Percentiles rank a stretch among this genome's conserved stretches.
Conservation (phyloP, 768 basidiomycete genomes). For the Boletus sp. region DNA sequence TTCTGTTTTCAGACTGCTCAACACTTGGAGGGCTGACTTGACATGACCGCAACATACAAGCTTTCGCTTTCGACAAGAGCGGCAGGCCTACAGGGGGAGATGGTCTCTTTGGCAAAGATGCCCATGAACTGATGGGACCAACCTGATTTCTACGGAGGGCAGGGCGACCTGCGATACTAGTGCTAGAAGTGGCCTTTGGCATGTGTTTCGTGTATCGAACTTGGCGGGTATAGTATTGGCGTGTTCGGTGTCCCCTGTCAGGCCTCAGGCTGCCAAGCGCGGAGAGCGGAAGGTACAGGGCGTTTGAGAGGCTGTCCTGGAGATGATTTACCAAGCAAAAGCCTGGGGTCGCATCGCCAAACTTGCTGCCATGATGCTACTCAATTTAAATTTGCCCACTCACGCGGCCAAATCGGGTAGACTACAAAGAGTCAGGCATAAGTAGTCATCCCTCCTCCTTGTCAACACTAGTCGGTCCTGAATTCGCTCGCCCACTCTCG, state of each 20-base stretch:
- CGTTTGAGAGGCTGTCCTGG: background rate
- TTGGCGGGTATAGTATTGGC: background rate
- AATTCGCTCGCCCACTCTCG: background rate
- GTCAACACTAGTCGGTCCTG: no score
- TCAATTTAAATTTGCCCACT: slow-evolving; percentile 9
- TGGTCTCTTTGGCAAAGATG: slow-evolving; percentile 8
- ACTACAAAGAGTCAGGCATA: background rate
- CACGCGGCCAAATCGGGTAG: slow-evolving; percentile 12
- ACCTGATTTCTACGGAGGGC: slow-evolving; percentile 81
- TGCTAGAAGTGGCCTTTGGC: slow-evolving; percentile 57
- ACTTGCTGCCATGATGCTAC: slow-evolving; percentile 8
- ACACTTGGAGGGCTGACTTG: background rate
- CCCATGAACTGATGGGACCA: slow-evolving; percentile 3
- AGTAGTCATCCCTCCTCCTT: background rate
- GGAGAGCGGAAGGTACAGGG: background rate
- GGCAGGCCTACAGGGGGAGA: slow-evolving; percentile 54
- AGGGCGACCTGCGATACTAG: slow-evolving; percentile 43
- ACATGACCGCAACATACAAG: slow-evolving; percentile 48
- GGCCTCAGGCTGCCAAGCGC: background rate
- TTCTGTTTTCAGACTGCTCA: slow-evolving; percentile 46
- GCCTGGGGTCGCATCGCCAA: background rate
- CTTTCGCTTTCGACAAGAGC: slow-evolving; percentile 80
- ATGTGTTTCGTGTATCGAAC: slow-evolving; percentile 35
- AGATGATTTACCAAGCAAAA: background rate
- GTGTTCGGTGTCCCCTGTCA: slow-evolving; percentile 2